Evolutionary conservation across 139 green algal species (phyloP), one percentile per base, ranked within the genome.

Genomic region (Tetratostichococcus sp.): DNA sequence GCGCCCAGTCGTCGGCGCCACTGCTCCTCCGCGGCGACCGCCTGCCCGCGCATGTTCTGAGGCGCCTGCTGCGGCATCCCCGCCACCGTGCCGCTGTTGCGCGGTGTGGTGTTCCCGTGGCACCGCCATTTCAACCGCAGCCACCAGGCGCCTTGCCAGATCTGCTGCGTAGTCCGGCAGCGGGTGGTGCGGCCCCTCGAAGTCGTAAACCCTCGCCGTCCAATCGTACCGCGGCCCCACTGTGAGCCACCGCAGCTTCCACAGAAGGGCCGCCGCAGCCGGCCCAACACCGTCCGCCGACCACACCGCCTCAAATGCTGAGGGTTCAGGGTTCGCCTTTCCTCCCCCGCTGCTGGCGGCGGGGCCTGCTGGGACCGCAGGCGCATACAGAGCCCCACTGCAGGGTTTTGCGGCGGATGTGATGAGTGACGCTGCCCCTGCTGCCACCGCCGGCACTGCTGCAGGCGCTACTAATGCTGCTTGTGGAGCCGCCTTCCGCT

Each of bases 211-310:
- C 19, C 92, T 79, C 33, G 35, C 14, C 3, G 84, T 87, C 93
- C 93, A 97, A 73, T 97, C 78, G 62, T 88, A 97, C 22, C 87
- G 83, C 19, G 93, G 85, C 0, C 93, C 93, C 28, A 97, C 75
- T 0, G 88, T 89, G 1, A 82, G 84, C 93, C 93, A 97, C 4
- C 93, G 85, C 71, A 97, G 86, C 85, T 87, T 88, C 8, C 80
- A 75, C 57, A 97, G 75, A 74, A 97, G 73, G 42, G 73, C 33
- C 8, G 65, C 32, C 22, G 92, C 92, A 8, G 74, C 16, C 0
- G 76, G 79, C 5, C 77, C 86, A 43, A 28, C n/a, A 26, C 74
- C 77, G 21, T 58, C 42, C 4, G n/a, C 26, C 16, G 39, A 59
- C 73, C 80, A 81, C 0, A 17, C 26, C 14, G 43, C 66, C 23